Evolutionary conservation across 1,139 yeast species (phyloP), one percentile per base, ranked within the genome.

Genomic region (Scheffersomyces cryptocercus): DNA sequence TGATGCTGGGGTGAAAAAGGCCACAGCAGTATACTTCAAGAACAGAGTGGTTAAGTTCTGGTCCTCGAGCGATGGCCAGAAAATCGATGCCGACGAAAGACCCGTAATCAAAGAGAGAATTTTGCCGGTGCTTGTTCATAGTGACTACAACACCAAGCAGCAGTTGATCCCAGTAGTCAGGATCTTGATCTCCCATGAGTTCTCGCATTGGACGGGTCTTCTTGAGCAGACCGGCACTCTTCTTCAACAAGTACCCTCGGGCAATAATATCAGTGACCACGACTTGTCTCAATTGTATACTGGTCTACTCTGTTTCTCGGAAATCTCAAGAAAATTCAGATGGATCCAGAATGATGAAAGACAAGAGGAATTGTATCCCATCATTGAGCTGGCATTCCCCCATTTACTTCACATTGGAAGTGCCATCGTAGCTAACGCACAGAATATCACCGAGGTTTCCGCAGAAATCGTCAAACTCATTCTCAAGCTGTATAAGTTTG

Each of bases 21-120:
- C 96, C 10, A 88, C 96, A 13, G 95, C 96, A 0, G 85, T 93
- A 28, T 91, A 84, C 62, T 82, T 93, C 67, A 93, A 93, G 61
- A 93, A 93, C 62, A 73, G 84, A 47, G 74, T 90, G 26, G 68
- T 77, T 11, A 77, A 79, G 45, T 75, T 77, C 48, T 93, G 98
- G 98, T 60, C 64, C 9, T 53, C 55, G 15, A 47, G 50, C 14
- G 50, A 49, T 8, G 49, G 45, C 16, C 43, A 55, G 14, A 58
- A 53, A 13, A 81, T 89, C 13, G 85, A 81, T 50, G 70, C 72
- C 8, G 89, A 78, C 50, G 97, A 91, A 59, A 85, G 83, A 55
- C 87, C 86, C 1, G 70, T 79, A 31, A 81, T 93, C 45, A 81
- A 85, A 49, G 86, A 83, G 12, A 70, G 85, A 34, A 59, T 87